Evolutionary conservation across 176 grass and related monocot species (phyloP).

Genomic region (Oryza meridionalis): DNA sequence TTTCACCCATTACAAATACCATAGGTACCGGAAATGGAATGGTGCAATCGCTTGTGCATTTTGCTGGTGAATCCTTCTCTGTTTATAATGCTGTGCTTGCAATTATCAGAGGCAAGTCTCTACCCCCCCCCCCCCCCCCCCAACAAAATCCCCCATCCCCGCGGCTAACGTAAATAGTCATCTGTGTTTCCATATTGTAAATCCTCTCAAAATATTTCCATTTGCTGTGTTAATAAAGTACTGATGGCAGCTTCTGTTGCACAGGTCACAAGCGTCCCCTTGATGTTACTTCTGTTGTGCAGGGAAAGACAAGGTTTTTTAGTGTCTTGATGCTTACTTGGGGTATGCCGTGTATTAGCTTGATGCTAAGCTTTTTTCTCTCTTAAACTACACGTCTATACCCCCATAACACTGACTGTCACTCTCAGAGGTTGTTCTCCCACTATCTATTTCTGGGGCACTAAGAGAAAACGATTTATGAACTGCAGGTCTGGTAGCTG

Average conservation of each 20-base stretch:
- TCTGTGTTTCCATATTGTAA: neutral
- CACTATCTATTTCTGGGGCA: conserved; percentile 1
- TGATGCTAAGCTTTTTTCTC: neutral
- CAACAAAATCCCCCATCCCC: too few relatives aligned
- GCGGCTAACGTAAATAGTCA: neutral
- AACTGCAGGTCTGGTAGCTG: conserved; percentile 85
- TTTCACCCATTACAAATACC: conserved; percentile 38
- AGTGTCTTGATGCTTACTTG: conserved; percentile 97
- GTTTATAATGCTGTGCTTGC: conserved; percentile 79
- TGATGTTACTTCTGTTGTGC: conserved; percentile 81
- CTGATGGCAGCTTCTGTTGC: conserved; percentile 38
- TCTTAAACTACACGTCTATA: neutral
- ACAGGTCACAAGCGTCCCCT: conserved; percentile 81
- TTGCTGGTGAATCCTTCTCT: conserved; percentile 65
- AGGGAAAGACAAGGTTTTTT: conserved; percentile 90
- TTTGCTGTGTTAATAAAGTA: conserved; percentile 28
- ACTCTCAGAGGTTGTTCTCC: conserved; percentile 21
- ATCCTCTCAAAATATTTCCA: neutral
- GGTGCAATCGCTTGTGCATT: conserved; percentile 82
- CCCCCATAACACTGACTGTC: neutral
- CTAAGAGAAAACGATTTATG: conserved; percentile 49
- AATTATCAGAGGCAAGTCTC: conserved; percentile 70
- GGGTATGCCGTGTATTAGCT: conserved; percentile 58
- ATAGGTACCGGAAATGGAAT: conserved; percentile 97
- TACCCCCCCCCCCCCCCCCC: conserved; percentile 24